These are phyloP conservation scores for Cystofilobasidium ferigula DNA, from an alignment of 768 basidiomycete genomes.

Conservation along the genomic window DNA sequence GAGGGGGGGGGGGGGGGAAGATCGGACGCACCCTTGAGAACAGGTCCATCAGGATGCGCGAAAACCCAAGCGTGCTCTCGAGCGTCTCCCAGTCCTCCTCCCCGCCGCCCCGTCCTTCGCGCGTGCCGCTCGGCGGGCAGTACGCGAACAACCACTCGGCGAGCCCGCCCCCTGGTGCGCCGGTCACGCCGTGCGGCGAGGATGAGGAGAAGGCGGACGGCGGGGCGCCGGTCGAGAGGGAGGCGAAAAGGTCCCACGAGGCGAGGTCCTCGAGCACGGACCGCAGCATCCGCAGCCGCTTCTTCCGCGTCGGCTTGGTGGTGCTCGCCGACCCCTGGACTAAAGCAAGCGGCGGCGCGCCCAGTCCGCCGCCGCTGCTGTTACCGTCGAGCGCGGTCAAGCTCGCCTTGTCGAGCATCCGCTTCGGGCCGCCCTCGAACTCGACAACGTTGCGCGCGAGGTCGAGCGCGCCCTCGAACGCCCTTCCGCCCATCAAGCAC, in stretches of 20 bases:
- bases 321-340: background rate
- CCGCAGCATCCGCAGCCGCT: background rate
- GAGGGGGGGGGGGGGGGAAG: too few relatives aligned
- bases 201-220: background rate
- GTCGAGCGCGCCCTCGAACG: background rate
- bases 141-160: conserved; percentile 4
- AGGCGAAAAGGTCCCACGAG: background rate
- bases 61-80: conserved; percentile 3
- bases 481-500: background rate
- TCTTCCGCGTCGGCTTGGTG: background rate
- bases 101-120: background rate
- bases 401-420: background rate
- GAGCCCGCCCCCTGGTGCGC: background rate
- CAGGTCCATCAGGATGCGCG: background rate
- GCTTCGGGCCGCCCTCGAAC: background rate
- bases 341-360: background rate
- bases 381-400: background rate
- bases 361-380: background rate
- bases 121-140: background rate
- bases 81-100: conserved; percentile 5
- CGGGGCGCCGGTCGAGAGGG: background rate
- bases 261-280: background rate
- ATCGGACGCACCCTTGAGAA: background rate
- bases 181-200: background rate
- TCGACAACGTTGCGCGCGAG: background rate